Evolutionary conservation across 345 rosid genomes (phyloP), one percentile per base, ranked within the genome.

Genomic region (Erucastrum elatum): DNA sequence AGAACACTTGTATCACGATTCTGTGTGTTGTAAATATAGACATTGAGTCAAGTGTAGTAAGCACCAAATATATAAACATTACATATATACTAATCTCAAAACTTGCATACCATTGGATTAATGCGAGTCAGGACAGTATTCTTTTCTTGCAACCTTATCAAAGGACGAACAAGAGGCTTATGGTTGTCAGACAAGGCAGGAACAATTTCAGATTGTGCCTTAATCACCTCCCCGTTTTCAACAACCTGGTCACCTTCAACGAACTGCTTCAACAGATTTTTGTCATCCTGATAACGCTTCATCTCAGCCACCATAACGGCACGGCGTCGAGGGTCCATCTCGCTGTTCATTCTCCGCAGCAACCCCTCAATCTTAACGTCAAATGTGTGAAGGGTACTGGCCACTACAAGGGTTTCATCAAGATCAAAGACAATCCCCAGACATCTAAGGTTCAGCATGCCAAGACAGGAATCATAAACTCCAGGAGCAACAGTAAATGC

Each of bases 1-100:
- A 96, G 96, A 68, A 96, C 97, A 82, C 98, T 96, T 78, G 99
- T 96, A 81, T 96, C 99, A 44, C 97, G 96, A 72, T 89, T 93
- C 99, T 96, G 82, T 37, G 55, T 5, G 55, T 59, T 5, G 55
- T 46, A 71, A 30, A 64, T 1, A 68, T 30, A 75, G 2, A 41
- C 35, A 66, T 12, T 21, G n/a, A 65, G 35, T 58, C 7, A 67
- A 15, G 33, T 29, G 34, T 64, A 26, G 21, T 30, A 37, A 5
- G 34, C 64, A 60, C 53, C 58, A 61, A 41, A 34, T 55, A 78
- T 35, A 77, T 64, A 71, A 7, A 21, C 27, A 63, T 51, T 25
- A 71, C 3, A n/a, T 75, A 69, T 74, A 69, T 55, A 34, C 2
- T 17, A 37, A 68, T 55, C 64, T 66, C 59, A 66, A 66, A 12